A percentile compares a stretch with the other conserved stretches of the same genome.
Conservation (phyloP, 2,329 filamentous ascomycete species). For the Parascedosporium putredinis region DNA sequence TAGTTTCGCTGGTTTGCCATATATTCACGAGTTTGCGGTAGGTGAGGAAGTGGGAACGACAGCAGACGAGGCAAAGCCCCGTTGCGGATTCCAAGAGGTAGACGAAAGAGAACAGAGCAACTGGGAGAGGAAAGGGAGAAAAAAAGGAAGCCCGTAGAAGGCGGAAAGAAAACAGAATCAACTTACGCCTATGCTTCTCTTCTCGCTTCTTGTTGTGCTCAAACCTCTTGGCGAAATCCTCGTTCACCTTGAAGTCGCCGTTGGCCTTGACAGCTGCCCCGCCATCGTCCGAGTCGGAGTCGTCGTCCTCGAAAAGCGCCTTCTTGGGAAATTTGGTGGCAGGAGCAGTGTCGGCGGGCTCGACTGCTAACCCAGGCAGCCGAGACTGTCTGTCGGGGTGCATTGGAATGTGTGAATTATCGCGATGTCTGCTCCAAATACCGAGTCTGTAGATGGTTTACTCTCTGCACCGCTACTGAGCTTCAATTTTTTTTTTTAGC, state of each 20-base stretch:
- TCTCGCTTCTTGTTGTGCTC: constrained; percentile 97
- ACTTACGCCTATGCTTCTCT: constrained; percentile 61
- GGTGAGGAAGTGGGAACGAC: too few relatives aligned
- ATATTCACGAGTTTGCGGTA: too few relatives aligned
- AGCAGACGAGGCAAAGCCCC: too few relatives aligned
- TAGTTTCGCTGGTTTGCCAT: too few relatives aligned
- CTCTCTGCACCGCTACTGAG: neutral
- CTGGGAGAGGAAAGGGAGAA: neutral
- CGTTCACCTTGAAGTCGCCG: constrained; percentile 66
- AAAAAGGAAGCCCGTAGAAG: neutral
- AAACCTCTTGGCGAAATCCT: constrained; percentile 79
- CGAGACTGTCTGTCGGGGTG: constrained; percentile 6
- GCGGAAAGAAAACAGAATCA: neutral
- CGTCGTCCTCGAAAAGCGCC: constrained; percentile 42
- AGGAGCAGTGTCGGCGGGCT: constrained; percentile 7
- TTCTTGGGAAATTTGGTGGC: constrained; percentile 29
- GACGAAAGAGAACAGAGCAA: too few relatives aligned
- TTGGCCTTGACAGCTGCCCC: constrained; percentile 14
- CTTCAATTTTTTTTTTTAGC: neutral
- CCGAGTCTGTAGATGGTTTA: too few relatives aligned
- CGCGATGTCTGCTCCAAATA: too few relatives aligned
- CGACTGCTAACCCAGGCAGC: neutral
- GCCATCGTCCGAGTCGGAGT: constrained; percentile 28
- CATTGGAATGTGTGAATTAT: too few relatives aligned
- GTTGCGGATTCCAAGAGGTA: too few relatives aligned